Evolutionary conservation across 31 red algal species (phyloP).

Genomic region (Bonnemaisonia californica): DNA sequence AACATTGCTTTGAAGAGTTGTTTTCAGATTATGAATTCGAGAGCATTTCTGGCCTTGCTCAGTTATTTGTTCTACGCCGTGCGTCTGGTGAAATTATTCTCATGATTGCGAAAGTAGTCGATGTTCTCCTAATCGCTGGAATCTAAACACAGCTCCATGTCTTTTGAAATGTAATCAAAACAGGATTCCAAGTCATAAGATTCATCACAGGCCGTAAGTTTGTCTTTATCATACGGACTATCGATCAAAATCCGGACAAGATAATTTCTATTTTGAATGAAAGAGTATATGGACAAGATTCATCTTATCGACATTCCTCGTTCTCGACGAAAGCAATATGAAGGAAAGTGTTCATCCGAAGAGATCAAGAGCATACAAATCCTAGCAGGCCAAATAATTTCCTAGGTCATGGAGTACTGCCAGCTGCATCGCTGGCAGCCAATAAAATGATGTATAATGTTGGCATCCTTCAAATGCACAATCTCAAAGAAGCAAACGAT

Average conservation of each 20-base stretch:
- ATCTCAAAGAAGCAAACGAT: no score
- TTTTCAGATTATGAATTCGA: no score
- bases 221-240: not conserved
- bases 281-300: not conserved
- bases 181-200: not conserved
- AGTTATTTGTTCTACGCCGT: no score
- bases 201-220: not conserved
- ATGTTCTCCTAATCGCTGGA: no score
- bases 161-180: not conserved
- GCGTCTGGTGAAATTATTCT: no score
- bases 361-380: not conserved
- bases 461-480: no score
- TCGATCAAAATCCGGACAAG: not conserved
- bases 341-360: not conserved
- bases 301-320: not conserved
- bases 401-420: no score
- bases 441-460: no score
- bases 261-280: not conserved
- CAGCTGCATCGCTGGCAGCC: no score
- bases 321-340: not conserved
- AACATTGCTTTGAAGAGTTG: no score
- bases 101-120: no score
- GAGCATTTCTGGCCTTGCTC: no score
- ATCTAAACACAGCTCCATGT: not conserved
- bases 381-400: not conserved